phyloP scores from a whole-genome alignment of 345 rosid genomes.

The Pseudoturritis turrita region DNA sequence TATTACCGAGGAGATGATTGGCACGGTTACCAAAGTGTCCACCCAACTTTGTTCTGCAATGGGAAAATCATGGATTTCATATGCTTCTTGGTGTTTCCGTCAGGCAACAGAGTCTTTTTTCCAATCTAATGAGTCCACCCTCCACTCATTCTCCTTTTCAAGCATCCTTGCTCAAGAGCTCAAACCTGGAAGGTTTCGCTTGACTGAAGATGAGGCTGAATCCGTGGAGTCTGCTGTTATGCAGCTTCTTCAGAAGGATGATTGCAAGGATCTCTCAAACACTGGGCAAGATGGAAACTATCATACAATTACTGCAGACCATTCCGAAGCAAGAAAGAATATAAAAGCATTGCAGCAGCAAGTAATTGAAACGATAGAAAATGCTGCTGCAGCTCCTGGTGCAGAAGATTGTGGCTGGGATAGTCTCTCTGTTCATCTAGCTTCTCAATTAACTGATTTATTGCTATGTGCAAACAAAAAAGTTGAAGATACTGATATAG shows the following conservation, averaged over 20 bases:
- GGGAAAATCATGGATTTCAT: conserved; percentile 94
- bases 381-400: conserved; percentile 63
- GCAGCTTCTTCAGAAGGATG: conserved; percentile 39
- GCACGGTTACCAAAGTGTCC: conserved; percentile 69
- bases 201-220: conserved; percentile 63
- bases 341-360: conserved; percentile 47
- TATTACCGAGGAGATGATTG: conserved; percentile 63
- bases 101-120: conserved; percentile 57
- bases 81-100: conserved; percentile 87
- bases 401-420: conserved; percentile 54
- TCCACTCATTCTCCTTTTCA: conserved; percentile 54
- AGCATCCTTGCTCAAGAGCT: conserved; percentile 54
- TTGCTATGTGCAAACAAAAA: conserved; percentile 37
- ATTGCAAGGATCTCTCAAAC: conserved; percentile 21
- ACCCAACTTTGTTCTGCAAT: conserved; percentile 76
- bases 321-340: conserved; percentile 28
- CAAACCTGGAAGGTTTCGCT: conserved; percentile 54
- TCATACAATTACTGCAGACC: conserved; percentile 32
- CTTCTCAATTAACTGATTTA: conserved; percentile 50
- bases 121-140: conserved; percentile 35
- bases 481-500: conserved; percentile 41
- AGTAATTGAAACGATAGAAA: conserved; percentile 58
- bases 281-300: conserved; percentile 30
- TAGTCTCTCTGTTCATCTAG: conserved; percentile 55
- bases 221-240: conserved; percentile 43